Base-by-base conservation (phyloP, 129 eudicot genomes). In the Dittrichia graveolens region DNA sequence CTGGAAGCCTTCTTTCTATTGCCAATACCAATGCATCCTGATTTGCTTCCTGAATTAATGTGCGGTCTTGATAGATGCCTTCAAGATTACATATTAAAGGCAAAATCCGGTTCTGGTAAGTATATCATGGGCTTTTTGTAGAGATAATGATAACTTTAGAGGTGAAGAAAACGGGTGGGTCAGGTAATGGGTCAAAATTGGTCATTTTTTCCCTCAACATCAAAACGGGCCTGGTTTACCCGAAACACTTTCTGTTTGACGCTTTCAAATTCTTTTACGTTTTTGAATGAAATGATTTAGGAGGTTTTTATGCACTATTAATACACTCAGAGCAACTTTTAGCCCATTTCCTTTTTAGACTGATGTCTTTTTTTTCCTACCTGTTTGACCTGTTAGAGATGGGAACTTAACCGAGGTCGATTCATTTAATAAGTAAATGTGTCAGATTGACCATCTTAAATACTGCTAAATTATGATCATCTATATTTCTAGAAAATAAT, bases 51-150 rank as follows among this genome's bases (percentile, higher is more conserved):
- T 18, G 89, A 87, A 13, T 71, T 91, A 73, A 70, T 88, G 74
- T 66, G 70, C n/a, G 88, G 96, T 80, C 84, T 91, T 53, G 97
- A 91, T 63, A 71, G 67, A 76, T 82, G 96, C 84, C 90, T 91
- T 48, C 88, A 83, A 72, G 80, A 78, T 45, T 91, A 86, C 81
- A 83, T 85, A 62, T 15, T 72, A 37, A 86, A 86, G 84, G 91
- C 96, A 67, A 88, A 80, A 80, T 86, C 93, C 38, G 97, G 91
- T 72, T 91, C 84, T 53, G 97, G 97, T 91, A 86, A 81, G 64
- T 73, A 61, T 72, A 73, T 39, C 8, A 38, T 71, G 69, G 7
- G 34, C 31, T 79, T 80, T 63, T 66, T 39, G 31, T n/a, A n/a
- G n/a, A n/a, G 57, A 61, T 61, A 16, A 16, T 34, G 19, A 58